Percentiles rank a stretch among this genome's conserved stretches.
Conservation (phyloP, 768 basidiomycete genomes). For the Russula olivacea region DNA sequence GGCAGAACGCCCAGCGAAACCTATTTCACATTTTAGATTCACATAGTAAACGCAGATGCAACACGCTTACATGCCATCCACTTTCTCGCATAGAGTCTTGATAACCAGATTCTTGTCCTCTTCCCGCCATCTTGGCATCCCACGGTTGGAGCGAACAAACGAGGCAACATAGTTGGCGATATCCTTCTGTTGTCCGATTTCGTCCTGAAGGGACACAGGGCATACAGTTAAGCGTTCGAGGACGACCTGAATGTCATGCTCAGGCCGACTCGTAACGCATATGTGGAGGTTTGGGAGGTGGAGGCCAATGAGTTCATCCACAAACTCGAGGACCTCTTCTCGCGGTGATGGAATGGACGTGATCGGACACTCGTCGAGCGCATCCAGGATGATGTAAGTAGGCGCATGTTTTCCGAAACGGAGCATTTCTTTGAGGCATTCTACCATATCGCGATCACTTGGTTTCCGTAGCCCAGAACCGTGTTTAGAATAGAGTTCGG, state of each 20-base stretch:
- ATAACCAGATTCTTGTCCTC: background rate
- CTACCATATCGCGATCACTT: no score
- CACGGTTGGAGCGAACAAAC: background rate
- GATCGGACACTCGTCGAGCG: background rate
- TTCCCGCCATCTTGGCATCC: background rate
- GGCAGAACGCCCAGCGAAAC: background rate
- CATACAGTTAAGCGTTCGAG: background rate
- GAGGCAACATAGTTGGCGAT: background rate
- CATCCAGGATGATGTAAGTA: slow-evolving; percentile 1
- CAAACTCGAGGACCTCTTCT: background rate
- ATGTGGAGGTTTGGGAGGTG: background rate
- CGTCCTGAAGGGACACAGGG: slow-evolving; percentile 1
- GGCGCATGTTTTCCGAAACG: no score
- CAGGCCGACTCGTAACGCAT: slow-evolving; percentile 11
- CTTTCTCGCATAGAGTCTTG: background rate
- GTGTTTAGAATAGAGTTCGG: background rate
- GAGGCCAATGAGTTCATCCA: slow-evolving; percentile 1
- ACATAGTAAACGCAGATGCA: background rate
- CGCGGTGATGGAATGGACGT: background rate
- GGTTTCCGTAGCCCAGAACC: background rate
- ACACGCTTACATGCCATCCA: background rate
- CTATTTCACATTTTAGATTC: background rate
- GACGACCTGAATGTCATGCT: background rate
- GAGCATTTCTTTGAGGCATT: no score
- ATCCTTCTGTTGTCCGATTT: background rate